A percentile compares a stretch with the other conserved stretches of the same genome.
Evolutionary conservation across 306 rosid genomes (phyloP).

Genomic region (Lagenaria siceraria): DNA sequence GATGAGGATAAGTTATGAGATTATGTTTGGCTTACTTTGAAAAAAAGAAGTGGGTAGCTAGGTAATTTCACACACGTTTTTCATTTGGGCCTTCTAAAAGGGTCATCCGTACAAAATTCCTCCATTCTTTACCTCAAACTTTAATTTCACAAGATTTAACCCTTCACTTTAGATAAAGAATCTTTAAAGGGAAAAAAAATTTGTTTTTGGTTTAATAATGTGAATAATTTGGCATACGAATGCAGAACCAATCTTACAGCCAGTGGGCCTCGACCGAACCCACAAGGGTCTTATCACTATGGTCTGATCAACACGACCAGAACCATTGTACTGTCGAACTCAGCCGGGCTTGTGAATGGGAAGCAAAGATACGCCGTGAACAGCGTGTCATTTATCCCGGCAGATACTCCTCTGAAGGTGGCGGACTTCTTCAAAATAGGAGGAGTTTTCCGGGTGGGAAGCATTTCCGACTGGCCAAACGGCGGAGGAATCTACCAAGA

Average conservation of each 20-base stretch:
- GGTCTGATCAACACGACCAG: constrained; percentile 59
- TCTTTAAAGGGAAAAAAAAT: no score
- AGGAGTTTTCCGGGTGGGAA: constrained; percentile 74
- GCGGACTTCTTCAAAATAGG: constrained; percentile 79
- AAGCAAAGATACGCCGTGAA: constrained; percentile 87
- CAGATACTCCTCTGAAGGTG: constrained; percentile 85
- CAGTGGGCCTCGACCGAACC: constrained; percentile 98
- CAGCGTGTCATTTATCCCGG: constrained; percentile 73
- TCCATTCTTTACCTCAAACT: no score
- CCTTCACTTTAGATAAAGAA: no score
- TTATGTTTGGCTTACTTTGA: no score
- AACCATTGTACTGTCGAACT: constrained; percentile 50
- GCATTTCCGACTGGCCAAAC: constrained; percentile 62
- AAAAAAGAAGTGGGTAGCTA: no score
- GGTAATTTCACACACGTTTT: no score
- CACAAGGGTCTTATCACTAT: constrained; percentile 95
- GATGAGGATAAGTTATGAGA: no score
- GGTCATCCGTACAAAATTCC: no score
- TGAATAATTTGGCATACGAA: neutral
- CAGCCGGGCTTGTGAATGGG: constrained; percentile 60
- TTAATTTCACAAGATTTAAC: no score
- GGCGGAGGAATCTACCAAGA: constrained; percentile 85
- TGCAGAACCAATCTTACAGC: constrained; percentile 93
- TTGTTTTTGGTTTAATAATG: no score
- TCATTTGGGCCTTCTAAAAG: no score